Evolutionary conservation across 441 rosid species (phyloP).

Genomic region (Bruguiera hainesii): DNA sequence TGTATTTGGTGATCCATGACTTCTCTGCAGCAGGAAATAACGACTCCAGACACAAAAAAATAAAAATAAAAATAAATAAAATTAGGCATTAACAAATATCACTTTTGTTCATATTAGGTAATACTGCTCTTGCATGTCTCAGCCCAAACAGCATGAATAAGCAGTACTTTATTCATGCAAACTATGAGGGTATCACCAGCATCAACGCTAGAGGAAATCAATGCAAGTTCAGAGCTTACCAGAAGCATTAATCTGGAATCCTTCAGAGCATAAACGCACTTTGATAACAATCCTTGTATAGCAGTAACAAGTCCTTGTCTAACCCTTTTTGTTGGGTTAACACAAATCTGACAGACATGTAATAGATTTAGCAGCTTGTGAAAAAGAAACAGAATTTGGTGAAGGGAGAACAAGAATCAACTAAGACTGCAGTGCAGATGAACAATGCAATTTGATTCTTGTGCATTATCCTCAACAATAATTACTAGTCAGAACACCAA

Average conservation of each 20-base stretch:
- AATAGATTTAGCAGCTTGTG: constrained; percentile 10
- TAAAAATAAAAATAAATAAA: not conserved
- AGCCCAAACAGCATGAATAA: not conserved
- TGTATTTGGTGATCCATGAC: not conserved
- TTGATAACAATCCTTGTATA: constrained; percentile 61
- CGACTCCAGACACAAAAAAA: not conserved
- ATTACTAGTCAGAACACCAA: constrained; percentile 20
- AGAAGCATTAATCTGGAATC: constrained; percentile 71
- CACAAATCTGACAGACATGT: constrained; percentile 56
- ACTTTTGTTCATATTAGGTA: not conserved
- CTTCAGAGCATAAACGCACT: constrained; percentile 57
- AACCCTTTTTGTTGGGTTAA: constrained; percentile 69
- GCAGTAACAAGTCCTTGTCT: constrained; percentile 74
- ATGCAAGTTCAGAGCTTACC: constrained; percentile 44
- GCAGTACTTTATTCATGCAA: not conserved
- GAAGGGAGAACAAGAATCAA: not conserved
- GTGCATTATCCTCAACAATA: constrained; percentile 7
- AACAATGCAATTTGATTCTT: constrained; percentile 2
- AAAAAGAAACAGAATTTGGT: not conserved
- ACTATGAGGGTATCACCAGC: constrained; percentile 1
- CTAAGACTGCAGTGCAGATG: not conserved
- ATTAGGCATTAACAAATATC: not conserved
- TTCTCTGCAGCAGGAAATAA: not conserved
- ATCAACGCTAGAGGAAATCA: constrained; percentile 2
- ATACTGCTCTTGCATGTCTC: not conserved